Percentiles rank a stretch among this genome's conserved stretches.
phyloP scores from a whole-genome alignment of 2,329 filamentous ascomycete species.

The Cadophora sp. region DNA sequence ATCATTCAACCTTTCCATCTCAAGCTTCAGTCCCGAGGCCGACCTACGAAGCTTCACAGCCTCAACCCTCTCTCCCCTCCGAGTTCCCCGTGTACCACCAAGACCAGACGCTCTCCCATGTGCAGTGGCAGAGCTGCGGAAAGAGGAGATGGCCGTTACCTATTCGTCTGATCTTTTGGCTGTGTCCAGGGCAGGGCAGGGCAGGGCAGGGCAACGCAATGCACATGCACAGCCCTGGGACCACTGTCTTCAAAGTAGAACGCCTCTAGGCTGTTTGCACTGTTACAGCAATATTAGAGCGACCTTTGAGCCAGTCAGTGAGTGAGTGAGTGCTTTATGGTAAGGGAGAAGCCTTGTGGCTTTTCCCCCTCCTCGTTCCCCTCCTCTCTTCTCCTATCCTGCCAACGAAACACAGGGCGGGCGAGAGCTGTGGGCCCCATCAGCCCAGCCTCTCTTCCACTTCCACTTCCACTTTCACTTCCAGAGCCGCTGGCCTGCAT shows the following conservation, averaged over 20 bases:
- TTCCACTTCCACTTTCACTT: not conserved
- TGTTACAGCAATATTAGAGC: constrained; percentile 8
- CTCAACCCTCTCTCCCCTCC: not conserved
- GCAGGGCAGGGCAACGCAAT: not conserved
- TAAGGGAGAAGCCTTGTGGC: constrained; percentile 10
- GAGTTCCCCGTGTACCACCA: constrained; percentile 4
- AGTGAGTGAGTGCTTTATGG: not conserved
- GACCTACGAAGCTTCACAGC: not conserved
- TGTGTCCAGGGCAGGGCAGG: too few relatives aligned
- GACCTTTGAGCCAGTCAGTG: not conserved
- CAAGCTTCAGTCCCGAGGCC: not conserved
- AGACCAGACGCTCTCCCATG: not conserved
- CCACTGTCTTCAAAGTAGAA: not conserved
- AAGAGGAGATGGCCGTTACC: not conserved
- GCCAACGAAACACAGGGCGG: constrained; percentile 8
- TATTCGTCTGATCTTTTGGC: constrained; percentile 13
- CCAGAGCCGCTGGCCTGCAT: constrained; percentile 15
- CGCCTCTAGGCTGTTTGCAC: constrained; percentile 8
- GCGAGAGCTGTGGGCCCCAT: not conserved
- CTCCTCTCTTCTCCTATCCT: not conserved
- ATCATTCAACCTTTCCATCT: not conserved
- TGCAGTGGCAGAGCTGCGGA: constrained; percentile 9
- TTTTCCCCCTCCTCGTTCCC: not conserved
- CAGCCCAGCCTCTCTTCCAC: constrained; percentile 6
- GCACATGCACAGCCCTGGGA: constrained; percentile 12